These are phyloP conservation scores for Rhizopogon vulgaris DNA, from an alignment of 768 basidiomycete species.

Conservation along the genomic window DNA sequence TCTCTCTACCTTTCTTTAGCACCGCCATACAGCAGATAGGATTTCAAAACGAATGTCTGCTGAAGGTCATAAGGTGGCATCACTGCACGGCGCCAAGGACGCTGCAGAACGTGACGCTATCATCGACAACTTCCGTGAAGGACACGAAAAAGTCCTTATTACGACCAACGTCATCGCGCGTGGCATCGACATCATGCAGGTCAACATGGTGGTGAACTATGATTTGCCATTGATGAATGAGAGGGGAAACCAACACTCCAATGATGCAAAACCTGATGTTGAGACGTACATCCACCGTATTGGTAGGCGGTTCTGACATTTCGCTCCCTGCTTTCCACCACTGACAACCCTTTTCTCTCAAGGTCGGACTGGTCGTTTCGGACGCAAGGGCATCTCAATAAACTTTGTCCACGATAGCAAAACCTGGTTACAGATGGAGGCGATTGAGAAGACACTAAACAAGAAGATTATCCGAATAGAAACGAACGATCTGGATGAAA, in stretches of 20 bases:
- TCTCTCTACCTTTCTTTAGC: constrained; percentile 34
- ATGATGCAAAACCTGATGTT: constrained; percentile 70
- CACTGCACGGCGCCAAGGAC: constrained; percentile 92
- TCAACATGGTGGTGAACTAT: constrained; percentile 99
- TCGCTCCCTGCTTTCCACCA: neutral
- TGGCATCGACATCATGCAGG: constrained; percentile 97
- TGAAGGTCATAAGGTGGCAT: constrained; percentile 95
- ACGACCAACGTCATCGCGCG: constrained; percentile 98
- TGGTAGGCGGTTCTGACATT: constrained; percentile 43
- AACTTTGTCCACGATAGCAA: constrained; percentile 92
- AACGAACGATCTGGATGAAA: constrained; percentile 85
- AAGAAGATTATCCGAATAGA: constrained; percentile 80
- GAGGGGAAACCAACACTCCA: constrained; percentile 35
- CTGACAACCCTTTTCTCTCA: constrained; percentile 3
- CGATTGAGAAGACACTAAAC: constrained; percentile 75
- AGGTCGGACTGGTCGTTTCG: constrained; percentile 98
- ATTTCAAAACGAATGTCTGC: constrained; percentile 86
- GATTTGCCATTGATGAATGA: constrained; percentile 86
- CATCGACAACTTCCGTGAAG: constrained; percentile 94
- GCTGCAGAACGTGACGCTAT: constrained; percentile 83
- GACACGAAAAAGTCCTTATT: constrained; percentile 94
- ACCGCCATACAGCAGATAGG: constrained; percentile 87
- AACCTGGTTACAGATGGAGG: constrained; percentile 87
- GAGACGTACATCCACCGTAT: constrained; percentile 99
- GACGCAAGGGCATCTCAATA: constrained; percentile 93